phyloP scores from a whole-genome alignment of 768 basidiomycete species.

The Tephrocybe sp. region DNA sequence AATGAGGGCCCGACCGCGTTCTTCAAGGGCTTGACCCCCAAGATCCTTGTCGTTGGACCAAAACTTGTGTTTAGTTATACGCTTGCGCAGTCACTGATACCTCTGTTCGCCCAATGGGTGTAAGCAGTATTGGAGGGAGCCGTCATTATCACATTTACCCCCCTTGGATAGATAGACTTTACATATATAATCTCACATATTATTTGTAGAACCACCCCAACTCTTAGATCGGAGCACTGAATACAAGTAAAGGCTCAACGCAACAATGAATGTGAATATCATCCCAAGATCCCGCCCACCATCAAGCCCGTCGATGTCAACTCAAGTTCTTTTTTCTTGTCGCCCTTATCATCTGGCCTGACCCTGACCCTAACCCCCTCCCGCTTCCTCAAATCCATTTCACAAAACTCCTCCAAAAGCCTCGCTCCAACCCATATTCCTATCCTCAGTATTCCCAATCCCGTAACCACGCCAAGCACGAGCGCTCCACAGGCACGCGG shows the following conservation, averaged over 20 bases:
- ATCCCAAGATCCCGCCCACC: constrained; percentile 1
- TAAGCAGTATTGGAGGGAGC: constrained; percentile 22
- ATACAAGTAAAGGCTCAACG: too few species aligned
- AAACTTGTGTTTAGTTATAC: constrained; percentile 99
- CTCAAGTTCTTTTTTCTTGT: background rate
- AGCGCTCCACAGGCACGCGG: background rate
- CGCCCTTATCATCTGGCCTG: background rate
- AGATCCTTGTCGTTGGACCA: constrained; percentile 96
- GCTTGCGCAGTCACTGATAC: constrained; percentile 93
- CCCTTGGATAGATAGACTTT: too few species aligned
- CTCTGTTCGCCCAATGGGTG: constrained; percentile 84
- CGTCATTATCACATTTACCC: too few species aligned
- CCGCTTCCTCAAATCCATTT: constrained; percentile 7
- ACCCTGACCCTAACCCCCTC: background rate
- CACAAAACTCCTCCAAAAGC: constrained; percentile 11
- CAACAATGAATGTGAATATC: background rate
- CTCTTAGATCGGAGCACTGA: too few species aligned
- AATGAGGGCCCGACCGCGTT: constrained; percentile 83
- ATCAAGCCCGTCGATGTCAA: constrained; percentile 11
- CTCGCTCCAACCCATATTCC: constrained; percentile 11
- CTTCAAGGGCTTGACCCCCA: constrained; percentile 97
- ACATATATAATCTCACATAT: too few species aligned
- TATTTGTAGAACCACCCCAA: too few species aligned
- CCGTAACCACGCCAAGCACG: background rate
- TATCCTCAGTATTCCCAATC: constrained; percentile 1